Conservation (phyloP, 1,139 yeast genomes). For the Suhomyces bokatorum region DNA sequence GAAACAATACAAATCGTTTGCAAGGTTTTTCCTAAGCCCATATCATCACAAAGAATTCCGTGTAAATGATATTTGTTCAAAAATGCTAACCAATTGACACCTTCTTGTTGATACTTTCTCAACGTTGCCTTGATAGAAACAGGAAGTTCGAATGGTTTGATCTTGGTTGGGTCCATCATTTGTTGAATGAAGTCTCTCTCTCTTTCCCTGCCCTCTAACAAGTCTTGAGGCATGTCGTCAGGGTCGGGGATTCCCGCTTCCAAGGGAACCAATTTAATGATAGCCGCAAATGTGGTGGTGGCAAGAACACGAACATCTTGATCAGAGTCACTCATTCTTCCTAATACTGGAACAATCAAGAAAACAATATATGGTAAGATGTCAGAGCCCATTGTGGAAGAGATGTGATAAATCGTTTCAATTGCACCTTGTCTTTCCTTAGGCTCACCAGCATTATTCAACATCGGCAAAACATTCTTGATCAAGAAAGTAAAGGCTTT, state of each 20-base stretch:
- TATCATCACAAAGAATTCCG: slow-evolving; percentile 97
- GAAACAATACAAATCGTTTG: slow-evolving; percentile 97
- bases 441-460: slow-evolving; percentile 77
- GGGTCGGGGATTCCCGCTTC: slow-evolving; percentile 99
- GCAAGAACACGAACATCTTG: slow-evolving; percentile 87
- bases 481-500: slow-evolving; percentile 78
- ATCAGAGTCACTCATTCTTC: slow-evolving; percentile 97
- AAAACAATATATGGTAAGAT: slow-evolving; percentile 94
- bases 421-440: slow-evolving; percentile 89
- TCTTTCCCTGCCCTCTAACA: slow-evolving; percentile 84
- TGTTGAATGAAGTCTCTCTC: slow-evolving; percentile 95
- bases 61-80: slow-evolving; percentile 92
- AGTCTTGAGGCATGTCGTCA: slow-evolving; percentile 80
- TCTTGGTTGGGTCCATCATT: slow-evolving; percentile 97
- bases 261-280: slow-evolving; percentile 90
- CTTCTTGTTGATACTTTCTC: slow-evolving; percentile 96
- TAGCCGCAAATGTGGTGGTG: slow-evolving; percentile 94
- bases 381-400: slow-evolving; percentile 82
- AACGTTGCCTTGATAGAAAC: slow-evolving; percentile 90
- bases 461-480: slow-evolving; percentile 74
- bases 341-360: slow-evolving; percentile 91
- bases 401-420: slow-evolving; percentile 84
- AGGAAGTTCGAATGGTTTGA: slow-evolving; percentile 84
- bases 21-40: slow-evolving; percentile 97
- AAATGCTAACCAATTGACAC: slow-evolving; percentile 97